A percentile compares a stretch with the other conserved stretches of the same genome.
Evolutionary conservation across 257 asterid species (phyloP).

Genomic region (Plantago elongata): DNA sequence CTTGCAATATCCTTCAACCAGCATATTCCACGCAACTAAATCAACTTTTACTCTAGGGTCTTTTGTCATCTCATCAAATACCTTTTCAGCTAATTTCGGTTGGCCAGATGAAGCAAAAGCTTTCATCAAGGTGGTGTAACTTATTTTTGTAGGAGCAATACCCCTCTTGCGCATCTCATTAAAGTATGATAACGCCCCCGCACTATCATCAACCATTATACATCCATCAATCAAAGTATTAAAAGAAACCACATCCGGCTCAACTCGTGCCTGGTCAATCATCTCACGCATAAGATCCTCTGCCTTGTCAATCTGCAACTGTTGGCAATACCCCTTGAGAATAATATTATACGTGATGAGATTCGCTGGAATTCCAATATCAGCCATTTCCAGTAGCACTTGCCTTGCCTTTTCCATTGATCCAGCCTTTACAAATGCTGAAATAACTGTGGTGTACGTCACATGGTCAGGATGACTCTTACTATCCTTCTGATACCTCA

Average conservation of each 20-base stretch:
- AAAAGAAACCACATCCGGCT: slow-evolving; percentile 92
- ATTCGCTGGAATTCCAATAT: slow-evolving; percentile 64
- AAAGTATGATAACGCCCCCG: slow-evolving; percentile 82
- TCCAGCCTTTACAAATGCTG: slow-evolving; percentile 74
- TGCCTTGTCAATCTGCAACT: slow-evolving; percentile 77
- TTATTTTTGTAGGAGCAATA: slow-evolving; percentile 84
- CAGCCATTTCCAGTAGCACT: slow-evolving; percentile 69
- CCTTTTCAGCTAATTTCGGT: slow-evolving; percentile 72
- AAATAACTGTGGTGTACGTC: slow-evolving; percentile 79
- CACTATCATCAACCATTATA: slow-evolving; percentile 67
- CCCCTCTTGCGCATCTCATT: slow-evolving; percentile 91
- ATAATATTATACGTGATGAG: slow-evolving; percentile 81
- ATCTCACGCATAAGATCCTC: slow-evolving; percentile 66
- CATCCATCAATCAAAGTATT: slow-evolving; percentile 89
- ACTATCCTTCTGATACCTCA: slow-evolving; percentile 66
- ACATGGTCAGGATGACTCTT: slow-evolving; percentile 84
- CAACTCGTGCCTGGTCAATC: slow-evolving; percentile 52
- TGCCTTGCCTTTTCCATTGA: slow-evolving; percentile 74
- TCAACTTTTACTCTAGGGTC: slow-evolving; percentile 90
- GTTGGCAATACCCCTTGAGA: slow-evolving; percentile 86
- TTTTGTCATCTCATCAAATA: slow-evolving; percentile 83
- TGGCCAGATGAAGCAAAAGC: slow-evolving; percentile 86
- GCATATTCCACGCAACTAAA: slow-evolving; percentile 92
- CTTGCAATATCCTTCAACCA: slow-evolving; percentile 80
- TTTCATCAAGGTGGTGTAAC: slow-evolving; percentile 95